A percentile compares a stretch with the other conserved stretches of the same genome.
These are phyloP conservation scores for Claviceps quebecensis DNA, from an alignment of 2,329 filamentous ascomycete genomes.

Conservation along the genomic window DNA sequence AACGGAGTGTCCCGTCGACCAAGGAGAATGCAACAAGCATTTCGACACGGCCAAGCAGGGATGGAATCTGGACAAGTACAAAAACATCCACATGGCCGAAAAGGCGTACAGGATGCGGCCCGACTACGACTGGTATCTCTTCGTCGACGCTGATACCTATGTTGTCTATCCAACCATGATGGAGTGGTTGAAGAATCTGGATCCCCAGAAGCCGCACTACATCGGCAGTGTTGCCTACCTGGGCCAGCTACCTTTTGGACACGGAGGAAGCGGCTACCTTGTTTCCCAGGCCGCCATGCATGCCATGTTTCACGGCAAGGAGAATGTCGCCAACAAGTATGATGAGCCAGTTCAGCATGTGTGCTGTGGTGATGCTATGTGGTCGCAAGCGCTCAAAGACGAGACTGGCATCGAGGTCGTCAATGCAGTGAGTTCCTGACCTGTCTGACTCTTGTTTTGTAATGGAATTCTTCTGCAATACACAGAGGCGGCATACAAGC, in stretches of 20 bases:
- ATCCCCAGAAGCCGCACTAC: constrained; percentile 30
- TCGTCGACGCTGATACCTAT: constrained; percentile 45
- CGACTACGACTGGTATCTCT: constrained; percentile 43
- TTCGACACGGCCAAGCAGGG: constrained; percentile 17
- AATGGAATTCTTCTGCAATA: not conserved
- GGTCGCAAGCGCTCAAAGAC: constrained; percentile 31
- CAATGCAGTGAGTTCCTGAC: constrained; percentile 23
- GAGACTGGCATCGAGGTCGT: constrained; percentile 26
- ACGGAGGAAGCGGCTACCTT: constrained; percentile 42
- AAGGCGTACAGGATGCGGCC: constrained; percentile 37
- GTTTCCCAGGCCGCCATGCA: constrained; percentile 38
- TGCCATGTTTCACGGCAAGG: constrained; percentile 25
- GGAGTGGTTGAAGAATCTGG: constrained; percentile 30
- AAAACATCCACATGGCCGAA: constrained; percentile 45
- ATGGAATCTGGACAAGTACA: constrained; percentile 48
- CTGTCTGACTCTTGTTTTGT: not conserved
- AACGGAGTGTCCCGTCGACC: constrained; percentile 29
- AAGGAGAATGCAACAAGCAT: constrained; percentile 28
- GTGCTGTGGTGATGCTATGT: constrained; percentile 39
- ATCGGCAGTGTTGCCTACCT: constrained; percentile 35
- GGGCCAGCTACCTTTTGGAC: constrained; percentile 31
- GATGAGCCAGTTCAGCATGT: constrained; percentile 25
- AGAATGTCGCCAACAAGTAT: constrained; percentile 31
- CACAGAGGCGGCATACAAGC: too few relatives aligned
- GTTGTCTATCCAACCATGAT: constrained; percentile 38